These are phyloP conservation scores for Phaseolus lunatus DNA, from an alignment of 306 rosid genomes.

Conservation along the genomic window DNA sequence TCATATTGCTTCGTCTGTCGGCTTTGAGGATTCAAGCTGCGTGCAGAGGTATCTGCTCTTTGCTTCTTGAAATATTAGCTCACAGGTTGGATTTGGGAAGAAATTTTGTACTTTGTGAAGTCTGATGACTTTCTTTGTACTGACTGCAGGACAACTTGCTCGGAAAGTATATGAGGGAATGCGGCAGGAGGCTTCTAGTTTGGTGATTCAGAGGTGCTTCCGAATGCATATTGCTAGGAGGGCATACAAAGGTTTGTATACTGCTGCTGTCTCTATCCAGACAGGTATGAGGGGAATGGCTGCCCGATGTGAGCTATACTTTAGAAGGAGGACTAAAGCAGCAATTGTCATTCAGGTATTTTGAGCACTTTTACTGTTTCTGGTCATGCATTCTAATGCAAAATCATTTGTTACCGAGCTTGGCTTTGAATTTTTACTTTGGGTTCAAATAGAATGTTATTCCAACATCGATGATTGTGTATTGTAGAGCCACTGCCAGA, in stretches of 20 bases:
- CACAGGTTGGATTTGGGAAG: conserved; percentile 25
- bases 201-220: conserved; percentile 72
- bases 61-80: conserved; percentile 29
- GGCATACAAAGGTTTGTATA: conserved; percentile 62
- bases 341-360: conserved; percentile 79
- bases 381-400: conserved; percentile 23
- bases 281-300: conserved; percentile 81
- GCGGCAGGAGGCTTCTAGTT: conserved; percentile 70
- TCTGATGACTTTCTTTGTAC: conserved; percentile 29
- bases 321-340: conserved; percentile 76
- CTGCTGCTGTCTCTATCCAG: conserved; percentile 70
- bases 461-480: conserved; percentile 37
- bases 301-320: conserved; percentile 72
- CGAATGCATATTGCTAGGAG: conserved; percentile 75
- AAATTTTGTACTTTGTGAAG: conserved; percentile 9
- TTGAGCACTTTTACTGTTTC: conserved; percentile 7
- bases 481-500: conserved; percentile 76
- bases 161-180: conserved; percentile 62
- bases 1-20: conserved; percentile 60
- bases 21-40: conserved; percentile 70
- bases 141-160: conserved; percentile 73
- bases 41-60: conserved; percentile 70
- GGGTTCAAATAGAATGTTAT: conserved; percentile 24
- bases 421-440: conserved; percentile 36
- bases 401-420: conserved; percentile 33